A percentile compares a stretch with the other conserved stretches of the same genome.
These are phyloP conservation scores for Botryotinia narcissicola DNA, from an alignment of 2,329 filamentous ascomycete species.

Conservation along the genomic window DNA sequence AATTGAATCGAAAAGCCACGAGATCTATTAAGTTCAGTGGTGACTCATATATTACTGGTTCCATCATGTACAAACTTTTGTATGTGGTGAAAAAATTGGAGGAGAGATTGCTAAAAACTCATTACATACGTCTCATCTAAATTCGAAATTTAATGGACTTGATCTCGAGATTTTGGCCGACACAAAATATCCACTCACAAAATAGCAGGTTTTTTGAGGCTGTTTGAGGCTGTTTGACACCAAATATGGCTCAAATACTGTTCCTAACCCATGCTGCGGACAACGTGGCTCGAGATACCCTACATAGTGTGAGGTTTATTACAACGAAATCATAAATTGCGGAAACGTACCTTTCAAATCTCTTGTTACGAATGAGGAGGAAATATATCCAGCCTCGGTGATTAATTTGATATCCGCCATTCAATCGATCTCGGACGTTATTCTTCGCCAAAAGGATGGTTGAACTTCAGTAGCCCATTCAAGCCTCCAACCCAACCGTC, in stretches of 20 bases:
- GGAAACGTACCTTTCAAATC: constrained; percentile 2
- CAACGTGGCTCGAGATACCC: not conserved
- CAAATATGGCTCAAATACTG: not conserved
- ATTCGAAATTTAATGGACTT: not conserved
- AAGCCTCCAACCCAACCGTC: constrained; percentile 96
- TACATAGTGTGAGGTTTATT: not conserved
- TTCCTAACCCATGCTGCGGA: not conserved
- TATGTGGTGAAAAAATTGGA: not conserved
- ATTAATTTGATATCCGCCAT: not conserved
- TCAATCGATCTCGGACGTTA: not conserved
- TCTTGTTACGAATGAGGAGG: not conserved
- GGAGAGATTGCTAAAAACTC: not conserved
- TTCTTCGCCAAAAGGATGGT: constrained; percentile 85
- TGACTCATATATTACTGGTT: not conserved
- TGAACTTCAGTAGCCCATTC: constrained; percentile 93
- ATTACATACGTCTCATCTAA: not conserved
- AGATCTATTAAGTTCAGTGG: not conserved
- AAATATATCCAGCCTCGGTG: not conserved
- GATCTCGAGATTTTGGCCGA: not conserved
- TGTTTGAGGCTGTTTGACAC: not conserved
- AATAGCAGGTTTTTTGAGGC: not conserved
- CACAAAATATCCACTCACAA: not conserved
- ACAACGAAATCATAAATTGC: not conserved
- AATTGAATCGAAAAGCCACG: constrained; percentile 9
- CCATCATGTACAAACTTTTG: not conserved